These are phyloP conservation scores for Lactarius indigo DNA, from an alignment of 768 basidiomycete genomes.

Conservation along the genomic window DNA sequence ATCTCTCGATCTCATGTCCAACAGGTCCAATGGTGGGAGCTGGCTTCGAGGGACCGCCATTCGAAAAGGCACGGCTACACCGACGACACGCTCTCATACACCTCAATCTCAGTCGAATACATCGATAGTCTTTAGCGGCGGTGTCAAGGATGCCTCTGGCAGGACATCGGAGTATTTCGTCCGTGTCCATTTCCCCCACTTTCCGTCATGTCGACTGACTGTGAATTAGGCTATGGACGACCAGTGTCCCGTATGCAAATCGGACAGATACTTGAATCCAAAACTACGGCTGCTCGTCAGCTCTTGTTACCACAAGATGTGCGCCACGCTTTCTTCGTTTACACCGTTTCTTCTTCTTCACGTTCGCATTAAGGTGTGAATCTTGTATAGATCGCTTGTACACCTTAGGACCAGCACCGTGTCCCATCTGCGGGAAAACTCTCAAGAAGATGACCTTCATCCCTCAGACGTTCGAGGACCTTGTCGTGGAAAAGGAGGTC, in stretches of 20 bases:
- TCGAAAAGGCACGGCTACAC: constrained; percentile 54
- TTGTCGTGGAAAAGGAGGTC: constrained; percentile 92
- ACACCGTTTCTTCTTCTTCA: background rate
- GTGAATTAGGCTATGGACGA: constrained; percentile 74
- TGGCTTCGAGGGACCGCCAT: constrained; percentile 68
- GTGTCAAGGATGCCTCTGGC: constrained; percentile 83
- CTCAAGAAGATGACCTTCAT: constrained; percentile 92
- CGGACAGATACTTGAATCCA: constrained; percentile 92
- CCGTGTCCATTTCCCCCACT: constrained; percentile 31
- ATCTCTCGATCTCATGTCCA: constrained; percentile 17
- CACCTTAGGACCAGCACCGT: constrained; percentile 92
- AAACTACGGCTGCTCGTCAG: constrained; percentile 91
- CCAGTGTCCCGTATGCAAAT: constrained; percentile 96
- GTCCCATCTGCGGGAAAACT: constrained; percentile 87
- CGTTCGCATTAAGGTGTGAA: constrained; percentile 70
- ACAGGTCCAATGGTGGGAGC: constrained; percentile 21
- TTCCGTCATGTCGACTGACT: constrained; percentile 13
- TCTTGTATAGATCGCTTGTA: constrained; percentile 96
- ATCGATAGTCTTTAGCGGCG: constrained; percentile 71
- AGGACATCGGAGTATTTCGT: constrained; percentile 80
- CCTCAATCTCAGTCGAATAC: constrained; percentile 72
- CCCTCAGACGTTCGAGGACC: constrained; percentile 91
- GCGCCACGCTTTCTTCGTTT: constrained; percentile 24
- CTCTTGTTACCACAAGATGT: constrained; percentile 99
- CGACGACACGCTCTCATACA: constrained; percentile 59